Base-by-base conservation (phyloP, 2,329 filamentous ascomycete genomes). In the Diaporthe destruens region DNA sequence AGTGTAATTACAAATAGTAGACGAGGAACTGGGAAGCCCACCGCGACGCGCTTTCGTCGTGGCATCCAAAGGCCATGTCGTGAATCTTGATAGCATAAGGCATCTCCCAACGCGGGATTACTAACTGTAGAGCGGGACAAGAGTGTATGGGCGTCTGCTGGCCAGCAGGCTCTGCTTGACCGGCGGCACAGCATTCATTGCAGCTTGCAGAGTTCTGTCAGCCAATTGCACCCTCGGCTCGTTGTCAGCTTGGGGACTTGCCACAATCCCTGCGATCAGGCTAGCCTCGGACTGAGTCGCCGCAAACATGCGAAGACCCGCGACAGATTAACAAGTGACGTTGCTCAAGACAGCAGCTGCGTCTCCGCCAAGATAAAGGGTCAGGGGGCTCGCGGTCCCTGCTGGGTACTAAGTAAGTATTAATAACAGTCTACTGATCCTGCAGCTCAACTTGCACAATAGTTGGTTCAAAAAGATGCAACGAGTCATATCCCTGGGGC, bases 281-380 rank as follows among this genome's bases (percentile, higher is more conserved):
- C 56, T 20, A n/a, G n/a, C 5, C 3, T 59, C 56, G 3, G 18
- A 23, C 6, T 36, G n/a, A 4, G 36, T 59, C 1, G 34, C 36
- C n/a, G 23, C 36, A 12, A 59, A 42, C 6, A 42, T 12, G 9
- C 36, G 25, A 20, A 42, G 14, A 11, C 56, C 56, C 6, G 12
- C 6, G 9, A 6, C 32, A 16, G 55, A 57, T 36, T 7, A 32
- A 39, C 16, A 12, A 1, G 11, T 57, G 55, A n/a, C n/a, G 18
- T 29, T 29, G 23, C 29, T 59, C 14, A 44, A n/a, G 7, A 59
- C 56, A n/a, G n/a, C 56, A 44, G 56, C 56, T 16, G 56, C 56
- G 12, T 29, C 56, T 18, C 56, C 56, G n/a, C 56, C 56, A n/a
- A 59, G 56, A 23, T 59, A 59, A 12, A 59, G 11, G 18, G 56